Percentiles rank a stretch among this genome's conserved stretches.
phyloP scores from a whole-genome alignment of 352 stramenopile species.

The Phytopythium mirpurense region DNA sequence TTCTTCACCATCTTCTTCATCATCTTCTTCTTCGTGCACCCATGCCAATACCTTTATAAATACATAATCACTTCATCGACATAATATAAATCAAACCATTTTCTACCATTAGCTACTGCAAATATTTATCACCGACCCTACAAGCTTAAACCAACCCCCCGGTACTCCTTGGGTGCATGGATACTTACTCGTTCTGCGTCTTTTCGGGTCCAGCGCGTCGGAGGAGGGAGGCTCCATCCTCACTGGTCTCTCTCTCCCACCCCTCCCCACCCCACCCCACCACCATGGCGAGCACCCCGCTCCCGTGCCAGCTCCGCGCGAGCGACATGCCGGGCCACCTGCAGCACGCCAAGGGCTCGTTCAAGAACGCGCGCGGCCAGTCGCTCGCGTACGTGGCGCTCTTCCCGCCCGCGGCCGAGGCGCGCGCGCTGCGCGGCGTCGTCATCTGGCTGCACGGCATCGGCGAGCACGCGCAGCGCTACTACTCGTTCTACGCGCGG shows the following conservation, averaged over 20 bases:
- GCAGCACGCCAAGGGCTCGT: constrained; percentile 24
- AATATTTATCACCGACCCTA: not conserved
- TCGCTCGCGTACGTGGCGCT: constrained; percentile 36
- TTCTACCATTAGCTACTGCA: not conserved
- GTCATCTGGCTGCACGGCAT: constrained; percentile 53
- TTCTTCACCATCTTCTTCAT: no score
- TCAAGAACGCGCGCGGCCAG: constrained; percentile 36
- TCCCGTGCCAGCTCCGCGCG: constrained; percentile 14
- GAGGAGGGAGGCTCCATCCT: no score
- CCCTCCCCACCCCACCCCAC: not conserved
- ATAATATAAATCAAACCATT: no score
- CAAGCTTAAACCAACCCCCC: no score
- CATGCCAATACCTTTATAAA: not conserved
- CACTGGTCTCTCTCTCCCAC: no score
- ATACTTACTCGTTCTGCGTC: no score
- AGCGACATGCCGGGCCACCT: constrained; percentile 33
- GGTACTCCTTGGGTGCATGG: no score
- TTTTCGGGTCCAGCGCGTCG: no score
- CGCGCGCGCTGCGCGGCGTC: constrained; percentile 21
- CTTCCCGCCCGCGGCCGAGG: constrained; percentile 14
- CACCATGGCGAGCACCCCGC: not conserved
- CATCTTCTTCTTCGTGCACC: no score
- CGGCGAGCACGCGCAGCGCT: constrained; percentile 36
- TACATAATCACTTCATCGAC: not conserved
- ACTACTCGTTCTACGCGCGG: constrained; percentile 37